Conservation (phyloP, 352 stramenopile genomes). For the Phytophthora melonis region DNA sequence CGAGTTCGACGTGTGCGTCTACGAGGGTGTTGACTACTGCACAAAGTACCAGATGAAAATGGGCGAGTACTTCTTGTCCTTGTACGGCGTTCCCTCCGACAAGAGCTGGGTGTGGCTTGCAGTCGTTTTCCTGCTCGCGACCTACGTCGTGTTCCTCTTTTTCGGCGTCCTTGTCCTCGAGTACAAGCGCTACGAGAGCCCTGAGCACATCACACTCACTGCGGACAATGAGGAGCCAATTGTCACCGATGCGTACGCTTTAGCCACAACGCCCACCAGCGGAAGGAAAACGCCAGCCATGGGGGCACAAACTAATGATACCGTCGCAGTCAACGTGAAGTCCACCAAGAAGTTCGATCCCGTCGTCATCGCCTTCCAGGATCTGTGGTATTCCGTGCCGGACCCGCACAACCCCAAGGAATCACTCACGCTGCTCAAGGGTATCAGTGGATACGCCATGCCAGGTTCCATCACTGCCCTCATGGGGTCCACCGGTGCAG, state of each 20-base stretch:
- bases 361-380: conserved; percentile 43
- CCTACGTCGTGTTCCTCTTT: conserved; percentile 36
- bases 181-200: no score
- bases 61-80: conserved; percentile 35
- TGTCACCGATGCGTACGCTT: conserved; percentile 18
- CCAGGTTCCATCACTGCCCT: conserved; percentile 61
- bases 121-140: conserved; percentile 33
- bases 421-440: conserved; percentile 72
- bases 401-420: conserved; percentile 42
- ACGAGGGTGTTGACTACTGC: conserved; percentile 33
- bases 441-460: conserved; percentile 48
- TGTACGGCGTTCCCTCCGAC: conserved; percentile 41
- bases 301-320: not conserved
- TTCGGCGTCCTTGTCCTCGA: conserved; percentile 41
- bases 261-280: conserved; percentile 23
- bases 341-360: conserved; percentile 21
- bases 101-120: conserved; percentile 32
- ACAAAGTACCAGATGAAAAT: conserved; percentile 24
- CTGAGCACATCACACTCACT: conserved; percentile 21
- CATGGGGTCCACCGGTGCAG: conserved; percentile 67
- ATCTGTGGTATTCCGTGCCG: conserved; percentile 51
- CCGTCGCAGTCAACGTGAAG: conserved; percentile 11
- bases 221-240: not conserved
- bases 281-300: conserved; percentile 11
- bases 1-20: conserved; percentile 31